Evolutionary conservation across 345 rosid species (phyloP).

Genomic region (Populus deltoides): DNA sequence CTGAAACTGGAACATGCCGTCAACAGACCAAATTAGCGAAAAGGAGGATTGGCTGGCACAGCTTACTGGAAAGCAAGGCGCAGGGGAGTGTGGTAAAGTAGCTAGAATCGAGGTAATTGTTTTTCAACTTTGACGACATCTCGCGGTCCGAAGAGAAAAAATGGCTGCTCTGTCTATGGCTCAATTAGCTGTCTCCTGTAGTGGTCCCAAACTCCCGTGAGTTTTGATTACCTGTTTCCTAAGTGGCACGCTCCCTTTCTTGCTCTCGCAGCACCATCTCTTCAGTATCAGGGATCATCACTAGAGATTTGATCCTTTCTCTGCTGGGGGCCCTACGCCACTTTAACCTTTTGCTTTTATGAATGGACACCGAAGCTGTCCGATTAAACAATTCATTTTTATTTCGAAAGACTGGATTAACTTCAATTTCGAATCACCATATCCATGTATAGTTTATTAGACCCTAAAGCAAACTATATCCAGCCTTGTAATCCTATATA

Average conservation of each 20-base stretch:
- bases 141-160: background rate
- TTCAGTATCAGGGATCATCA: background rate
- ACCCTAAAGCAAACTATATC: no score
- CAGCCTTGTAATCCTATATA: no score
- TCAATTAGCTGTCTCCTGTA: constrained; percentile 11
- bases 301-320: background rate
- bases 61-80: background rate
- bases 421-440: no score
- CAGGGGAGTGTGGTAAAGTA: background rate
- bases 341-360: background rate
- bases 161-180: background rate
- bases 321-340: background rate
- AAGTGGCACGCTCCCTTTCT: background rate
- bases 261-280: background rate
- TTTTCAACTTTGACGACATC: constrained; percentile 7
- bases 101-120: background rate
- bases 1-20: background rate
- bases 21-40: no score
- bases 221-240: background rate
- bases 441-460: no score
- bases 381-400: background rate
- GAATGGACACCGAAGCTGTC: background rate
- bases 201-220: constrained; percentile 9
- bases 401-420: background rate
- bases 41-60: background rate